Conservation (phyloP, 768 basidiomycete genomes). For the Russula compacta region DNA sequence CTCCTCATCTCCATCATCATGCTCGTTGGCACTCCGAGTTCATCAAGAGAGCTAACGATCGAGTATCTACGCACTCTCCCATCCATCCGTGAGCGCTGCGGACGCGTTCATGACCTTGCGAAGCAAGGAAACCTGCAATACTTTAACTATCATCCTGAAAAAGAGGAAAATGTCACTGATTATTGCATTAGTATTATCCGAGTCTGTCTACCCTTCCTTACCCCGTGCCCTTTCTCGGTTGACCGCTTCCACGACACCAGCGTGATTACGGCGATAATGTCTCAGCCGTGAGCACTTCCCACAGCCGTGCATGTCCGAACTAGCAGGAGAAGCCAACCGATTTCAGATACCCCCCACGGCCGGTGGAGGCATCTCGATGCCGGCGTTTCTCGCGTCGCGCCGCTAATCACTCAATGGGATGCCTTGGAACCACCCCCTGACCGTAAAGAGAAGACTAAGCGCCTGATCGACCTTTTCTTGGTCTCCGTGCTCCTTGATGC, state of each 20-base stretch:
- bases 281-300: conserved; percentile 38
- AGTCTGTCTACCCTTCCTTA: conserved; percentile 33
- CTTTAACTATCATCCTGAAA: conserved; percentile 77
- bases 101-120: conserved; percentile 69
- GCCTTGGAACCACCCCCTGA: conserved; percentile 34
- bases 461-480: conserved; percentile 81
- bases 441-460: conserved; percentile 51
- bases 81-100: conserved; percentile 83
- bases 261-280: conserved; percentile 74
- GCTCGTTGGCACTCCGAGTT: conserved; percentile 2
- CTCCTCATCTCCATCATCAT: conserved; percentile 14
- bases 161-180: conserved; percentile 55
- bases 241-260: conserved; percentile 29
- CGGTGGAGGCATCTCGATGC: conserved; percentile 86
- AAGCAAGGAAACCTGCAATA: conserved; percentile 67
- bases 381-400: conserved; percentile 51
- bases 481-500: conserved; percentile 93
- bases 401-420: conserved; percentile 51
- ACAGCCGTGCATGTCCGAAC: neutral
- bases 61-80: conserved; percentile 77
- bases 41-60: conserved; percentile 33
- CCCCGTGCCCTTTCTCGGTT: neutral
- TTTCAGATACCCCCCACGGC: conserved; percentile 77
- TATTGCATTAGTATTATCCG: conserved; percentile 75
- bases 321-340: neutral